These are phyloP conservation scores for Eucalyptus lansdowneana DNA, from an alignment of 345 rosid genomes.

Conservation along the genomic window DNA sequence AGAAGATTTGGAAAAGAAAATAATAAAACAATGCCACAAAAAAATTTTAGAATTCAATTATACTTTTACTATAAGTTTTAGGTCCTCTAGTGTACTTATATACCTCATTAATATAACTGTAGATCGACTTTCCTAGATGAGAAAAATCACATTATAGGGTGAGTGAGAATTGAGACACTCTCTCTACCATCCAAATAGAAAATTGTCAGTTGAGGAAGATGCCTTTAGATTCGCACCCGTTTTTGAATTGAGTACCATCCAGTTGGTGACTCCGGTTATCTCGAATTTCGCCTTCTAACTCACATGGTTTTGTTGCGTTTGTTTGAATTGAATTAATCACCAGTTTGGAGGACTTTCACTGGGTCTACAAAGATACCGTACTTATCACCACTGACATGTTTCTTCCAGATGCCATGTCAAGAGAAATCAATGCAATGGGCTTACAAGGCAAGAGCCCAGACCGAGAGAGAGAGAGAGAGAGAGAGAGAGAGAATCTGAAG, in stretches of 20 bases:
- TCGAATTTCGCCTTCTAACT: neutral
- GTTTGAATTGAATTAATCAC: neutral
- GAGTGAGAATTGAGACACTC: neutral
- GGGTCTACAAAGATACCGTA: neutral
- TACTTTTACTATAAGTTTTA: too few relatives aligned
- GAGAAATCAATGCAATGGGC: neutral
- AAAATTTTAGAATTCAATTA: too few relatives aligned
- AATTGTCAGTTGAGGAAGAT: neutral
- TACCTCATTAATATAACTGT: too few relatives aligned
- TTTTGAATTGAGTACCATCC: neutral
- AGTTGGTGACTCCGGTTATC: neutral
- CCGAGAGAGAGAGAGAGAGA: neutral
- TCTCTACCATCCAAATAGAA: neutral
- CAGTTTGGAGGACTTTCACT: neutral
- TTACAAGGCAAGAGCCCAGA: neutral
- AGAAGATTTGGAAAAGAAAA: neutral
- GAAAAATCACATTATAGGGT: neutral
- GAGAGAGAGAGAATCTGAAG: neutral
- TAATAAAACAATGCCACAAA: too few relatives aligned
- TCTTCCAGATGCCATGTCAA: neutral
- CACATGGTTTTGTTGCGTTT: neutral
- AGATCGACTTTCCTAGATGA: fast-evolving
- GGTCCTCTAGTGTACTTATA: neutral
- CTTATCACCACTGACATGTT: neutral
- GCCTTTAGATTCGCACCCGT: neutral